A percentile compares a stretch with the other conserved stretches of the same genome.
These are phyloP conservation scores for Canna indica DNA, from an alignment of 176 grass and related monocot species.

Conservation along the genomic window DNA sequence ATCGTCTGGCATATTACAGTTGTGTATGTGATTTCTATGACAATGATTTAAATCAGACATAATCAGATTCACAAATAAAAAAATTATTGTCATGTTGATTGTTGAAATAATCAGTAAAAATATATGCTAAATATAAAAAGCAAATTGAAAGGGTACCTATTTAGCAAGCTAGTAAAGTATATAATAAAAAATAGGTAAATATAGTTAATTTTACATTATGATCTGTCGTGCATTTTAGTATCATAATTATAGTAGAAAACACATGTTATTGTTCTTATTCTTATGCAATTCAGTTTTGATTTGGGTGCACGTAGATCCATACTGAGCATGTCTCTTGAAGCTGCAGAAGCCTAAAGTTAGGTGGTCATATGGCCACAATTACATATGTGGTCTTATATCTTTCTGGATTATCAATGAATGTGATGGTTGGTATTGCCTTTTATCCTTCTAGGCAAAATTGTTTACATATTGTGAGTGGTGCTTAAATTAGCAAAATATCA, in stretches of 20 bases:
- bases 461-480: neutral
- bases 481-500: neutral
- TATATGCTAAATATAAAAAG: neutral
- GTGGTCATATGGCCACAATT: neutral
- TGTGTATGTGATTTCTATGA: neutral
- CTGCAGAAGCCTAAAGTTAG: neutral
- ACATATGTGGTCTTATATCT: neutral
- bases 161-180: neutral
- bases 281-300: neutral
- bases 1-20: too few relatives aligned
- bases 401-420: neutral
- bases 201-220: neutral
- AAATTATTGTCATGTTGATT: neutral
- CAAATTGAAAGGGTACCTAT: neutral
- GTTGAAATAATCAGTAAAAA: neutral
- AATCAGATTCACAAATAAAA: neutral
- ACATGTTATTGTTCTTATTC: neutral
- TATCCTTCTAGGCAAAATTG: neutral
- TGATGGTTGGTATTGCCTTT: neutral
- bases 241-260: neutral
- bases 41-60: neutral
- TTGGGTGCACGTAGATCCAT: neutral
- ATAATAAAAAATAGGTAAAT: neutral
- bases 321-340: neutral
- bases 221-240: too few relatives aligned